A percentile compares a stretch with the other conserved stretches of the same genome.
Conservation (phyloP, 768 basidiomycete species). For the Macrolepiota dolichaula region DNA sequence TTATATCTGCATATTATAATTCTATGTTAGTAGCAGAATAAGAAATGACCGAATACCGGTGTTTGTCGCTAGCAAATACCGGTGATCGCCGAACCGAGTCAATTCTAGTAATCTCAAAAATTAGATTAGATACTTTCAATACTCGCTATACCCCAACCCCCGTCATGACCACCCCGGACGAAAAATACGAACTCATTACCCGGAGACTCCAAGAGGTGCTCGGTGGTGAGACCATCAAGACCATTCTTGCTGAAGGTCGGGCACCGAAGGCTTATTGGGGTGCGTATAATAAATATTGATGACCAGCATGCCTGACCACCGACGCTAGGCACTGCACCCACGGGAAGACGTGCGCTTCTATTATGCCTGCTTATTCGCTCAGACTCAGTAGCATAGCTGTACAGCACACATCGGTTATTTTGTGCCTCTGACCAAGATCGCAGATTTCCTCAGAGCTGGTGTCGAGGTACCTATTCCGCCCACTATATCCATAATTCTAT, state of each 20-base stretch:
- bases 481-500: not conserved
- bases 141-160: not conserved
- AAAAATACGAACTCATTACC: conserved; percentile 80
- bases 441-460: conserved; percentile 92
- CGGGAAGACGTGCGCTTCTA: conserved; percentile 79
- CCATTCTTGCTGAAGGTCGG: conserved; percentile 73
- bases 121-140: not conserved
- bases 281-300: conserved; percentile 30
- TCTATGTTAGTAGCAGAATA: not conserved
- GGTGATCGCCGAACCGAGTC: not conserved
- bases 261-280: conserved; percentile 92
- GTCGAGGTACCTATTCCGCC: conserved; percentile 54
- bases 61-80: not conserved
- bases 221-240: conserved; percentile 79
- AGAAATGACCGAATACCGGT: not conserved
- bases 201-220: conserved; percentile 84
- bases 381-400: conserved; percentile 6
- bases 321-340: conserved; percentile 82
- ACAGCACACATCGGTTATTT: conserved; percentile 97
- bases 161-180: conserved; percentile 35
- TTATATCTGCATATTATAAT: conserved; percentile 3
- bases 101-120: not conserved
- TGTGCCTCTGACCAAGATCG: conserved; percentile 91
- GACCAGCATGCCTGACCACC: conserved; percentile 10
- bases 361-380: not conserved